Conservation (phyloP, 305 asterid genomes). For the Fraxinus sp. region DNA sequence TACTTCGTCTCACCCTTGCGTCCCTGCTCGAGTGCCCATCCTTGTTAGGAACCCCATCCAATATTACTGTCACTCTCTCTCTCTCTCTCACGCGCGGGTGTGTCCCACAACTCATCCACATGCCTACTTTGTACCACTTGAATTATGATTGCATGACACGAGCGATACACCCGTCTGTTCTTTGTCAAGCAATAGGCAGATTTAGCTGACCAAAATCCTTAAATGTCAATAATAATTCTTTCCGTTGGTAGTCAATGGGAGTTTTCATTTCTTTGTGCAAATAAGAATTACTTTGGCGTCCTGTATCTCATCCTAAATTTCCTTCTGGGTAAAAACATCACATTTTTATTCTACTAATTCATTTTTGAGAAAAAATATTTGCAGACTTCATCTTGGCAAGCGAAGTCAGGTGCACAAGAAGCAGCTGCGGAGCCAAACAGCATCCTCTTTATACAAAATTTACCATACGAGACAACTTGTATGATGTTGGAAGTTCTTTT, state of each 20-base stretch:
- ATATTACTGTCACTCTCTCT: neutral
- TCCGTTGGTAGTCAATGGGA: neutral
- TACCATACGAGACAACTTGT: conserved; percentile 79
- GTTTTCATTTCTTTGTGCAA: neutral
- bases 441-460: conserved; percentile 81
- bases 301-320: neutral
- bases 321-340: neutral
- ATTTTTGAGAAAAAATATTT: conserved; percentile 6
- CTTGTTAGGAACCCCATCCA: neutral
- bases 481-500: conserved; percentile 90
- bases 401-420: conserved; percentile 59
- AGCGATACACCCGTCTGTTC: neutral
- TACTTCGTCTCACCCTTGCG: neutral
- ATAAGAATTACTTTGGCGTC: neutral
- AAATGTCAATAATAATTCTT: neutral
- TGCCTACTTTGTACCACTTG: neutral
- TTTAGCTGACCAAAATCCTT: neutral
- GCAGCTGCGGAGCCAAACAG: conserved; percentile 72
- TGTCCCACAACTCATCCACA: neutral
- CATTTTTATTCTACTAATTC: neutral
- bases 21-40: neutral
- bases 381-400: conserved; percentile 69
- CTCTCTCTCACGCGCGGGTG: neutral
- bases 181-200: neutral
- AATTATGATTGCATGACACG: neutral